Evolutionary conservation across 2,329 filamentous ascomycete genomes (phyloP).

Genomic region (Dactylonectria macrodidyma): DNA sequence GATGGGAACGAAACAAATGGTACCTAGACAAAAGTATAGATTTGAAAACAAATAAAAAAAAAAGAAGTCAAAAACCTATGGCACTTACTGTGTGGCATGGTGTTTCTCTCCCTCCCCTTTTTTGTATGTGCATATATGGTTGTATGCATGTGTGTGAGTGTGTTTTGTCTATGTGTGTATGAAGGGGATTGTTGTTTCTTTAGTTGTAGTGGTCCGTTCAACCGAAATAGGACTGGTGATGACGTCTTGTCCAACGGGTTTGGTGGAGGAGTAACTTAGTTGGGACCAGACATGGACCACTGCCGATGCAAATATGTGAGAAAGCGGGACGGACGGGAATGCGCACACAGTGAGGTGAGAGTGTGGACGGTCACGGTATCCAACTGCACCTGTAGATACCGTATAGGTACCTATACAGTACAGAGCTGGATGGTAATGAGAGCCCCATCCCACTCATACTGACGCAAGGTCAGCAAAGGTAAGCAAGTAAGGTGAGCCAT

Average conservation of each 20-base stretch:
- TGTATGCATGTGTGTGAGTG: too few species aligned
- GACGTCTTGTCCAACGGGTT: neutral
- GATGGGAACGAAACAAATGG: slow-evolving; percentile 19
- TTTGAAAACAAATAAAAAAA: slow-evolving; percentile 6
- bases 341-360: neutral
- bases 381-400: neutral
- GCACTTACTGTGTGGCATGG: neutral
- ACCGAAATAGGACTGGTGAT: neutral
- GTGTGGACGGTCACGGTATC: too few species aligned
- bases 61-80: neutral
- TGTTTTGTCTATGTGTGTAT: neutral
- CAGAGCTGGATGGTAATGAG: too few species aligned
- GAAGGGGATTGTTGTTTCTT: too few species aligned
- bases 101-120: too few species aligned
- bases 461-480: neutral
- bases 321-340: too few species aligned
- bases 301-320: neutral
- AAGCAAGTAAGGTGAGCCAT: neutral
- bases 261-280: neutral
- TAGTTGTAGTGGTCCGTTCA: neutral
- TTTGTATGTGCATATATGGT: neutral
- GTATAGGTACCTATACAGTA: neutral
- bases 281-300: too few species aligned
- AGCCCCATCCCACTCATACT: neutral
- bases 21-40: slow-evolving; percentile 23